Percentiles rank a stretch among this genome's conserved stretches.
Evolutionary conservation across 78 protist species (phyloP).

Genomic region (Polysphondylium violaceum): DNA sequence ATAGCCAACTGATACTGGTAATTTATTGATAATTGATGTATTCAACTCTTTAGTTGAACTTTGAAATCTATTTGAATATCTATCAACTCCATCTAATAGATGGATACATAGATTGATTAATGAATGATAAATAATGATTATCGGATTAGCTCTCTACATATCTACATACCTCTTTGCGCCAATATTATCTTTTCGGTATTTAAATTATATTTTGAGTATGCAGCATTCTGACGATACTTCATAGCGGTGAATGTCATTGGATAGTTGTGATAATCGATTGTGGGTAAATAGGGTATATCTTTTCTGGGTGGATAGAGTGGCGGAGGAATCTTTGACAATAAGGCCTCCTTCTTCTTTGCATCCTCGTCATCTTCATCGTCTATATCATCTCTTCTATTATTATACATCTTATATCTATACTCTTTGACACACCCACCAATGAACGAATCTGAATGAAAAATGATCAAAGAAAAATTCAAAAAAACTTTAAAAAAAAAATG

Average conservation of each 20-base stretch:
- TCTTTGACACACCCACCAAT: too few relatives aligned
- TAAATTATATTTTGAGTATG: conserved; percentile 23
- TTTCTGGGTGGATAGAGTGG: conserved; percentile 12
- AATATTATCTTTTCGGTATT: background rate
- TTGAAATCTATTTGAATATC: conserved; percentile 13
- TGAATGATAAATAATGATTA: background rate
- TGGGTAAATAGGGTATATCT: conserved; percentile 13
- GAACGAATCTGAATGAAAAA: too few relatives aligned
- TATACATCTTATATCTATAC: too few relatives aligned
- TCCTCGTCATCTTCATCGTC: conserved; percentile 1
- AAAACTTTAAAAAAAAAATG: too few relatives aligned
- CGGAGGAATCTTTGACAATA: background rate
- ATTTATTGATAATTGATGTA: background rate
- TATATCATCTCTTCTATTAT: background rate
- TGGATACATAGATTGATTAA: background rate
- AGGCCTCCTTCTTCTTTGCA: background rate
- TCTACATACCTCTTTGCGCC: background rate
- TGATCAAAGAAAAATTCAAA: too few relatives aligned
- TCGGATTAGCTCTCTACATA: too few relatives aligned
- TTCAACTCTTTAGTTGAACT: background rate
- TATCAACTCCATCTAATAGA: conserved; percentile 17
- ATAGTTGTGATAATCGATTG: conserved; percentile 16
- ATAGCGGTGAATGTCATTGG: background rate
- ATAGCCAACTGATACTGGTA: conserved; percentile 18
- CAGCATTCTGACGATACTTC: conserved; percentile 3